Conservation (phyloP, 2,329 filamentous ascomycete genomes). For the Penicillium sp. region DNA sequence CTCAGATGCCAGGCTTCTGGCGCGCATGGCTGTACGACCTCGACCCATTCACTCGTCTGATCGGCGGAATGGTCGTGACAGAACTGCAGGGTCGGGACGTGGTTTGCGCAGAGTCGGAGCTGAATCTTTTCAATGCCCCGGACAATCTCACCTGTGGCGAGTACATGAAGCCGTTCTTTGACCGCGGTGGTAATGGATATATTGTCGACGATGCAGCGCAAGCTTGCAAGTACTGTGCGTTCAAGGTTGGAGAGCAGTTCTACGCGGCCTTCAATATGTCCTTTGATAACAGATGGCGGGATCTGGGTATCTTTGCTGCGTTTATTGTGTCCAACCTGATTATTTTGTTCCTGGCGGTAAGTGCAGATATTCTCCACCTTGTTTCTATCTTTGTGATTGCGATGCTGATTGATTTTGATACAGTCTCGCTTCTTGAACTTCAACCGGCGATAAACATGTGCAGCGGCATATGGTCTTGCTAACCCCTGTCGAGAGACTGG, state of each 20-base stretch:
- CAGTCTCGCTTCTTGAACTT: conserved; percentile 47
- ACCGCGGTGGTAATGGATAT: conserved; percentile 67
- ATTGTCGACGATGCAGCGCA: conserved; percentile 63
- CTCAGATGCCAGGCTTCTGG: conserved; percentile 77
- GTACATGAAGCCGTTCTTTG: conserved; percentile 73
- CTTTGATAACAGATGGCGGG: conserved; percentile 72
- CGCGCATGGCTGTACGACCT: conserved; percentile 77
- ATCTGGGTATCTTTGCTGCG: conserved; percentile 72
- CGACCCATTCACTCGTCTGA: conserved; percentile 77
- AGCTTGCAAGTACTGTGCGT: conserved; percentile 78
- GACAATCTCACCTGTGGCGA: conserved; percentile 64
- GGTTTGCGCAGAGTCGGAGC: conserved; percentile 58
- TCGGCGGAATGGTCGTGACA: conserved; percentile 75
- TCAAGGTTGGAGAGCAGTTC: conserved; percentile 75
- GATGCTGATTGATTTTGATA: conserved; percentile 9
- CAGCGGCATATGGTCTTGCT: background rate
- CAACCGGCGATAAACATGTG: conserved; percentile 37
- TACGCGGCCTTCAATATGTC: conserved; percentile 64
- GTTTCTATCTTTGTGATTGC: background rate
- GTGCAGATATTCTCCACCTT: conserved; percentile 19
- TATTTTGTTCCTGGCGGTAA: conserved; percentile 57
- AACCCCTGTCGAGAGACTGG: background rate
- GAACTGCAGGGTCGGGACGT: conserved; percentile 67
- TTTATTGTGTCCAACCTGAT: conserved; percentile 77
- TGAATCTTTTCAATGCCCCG: conserved; percentile 67